Evolutionary conservation across 495 filamentous ascomycete genomes (phyloP).

Genomic region (Aspergillus incahuasiensis): DNA sequence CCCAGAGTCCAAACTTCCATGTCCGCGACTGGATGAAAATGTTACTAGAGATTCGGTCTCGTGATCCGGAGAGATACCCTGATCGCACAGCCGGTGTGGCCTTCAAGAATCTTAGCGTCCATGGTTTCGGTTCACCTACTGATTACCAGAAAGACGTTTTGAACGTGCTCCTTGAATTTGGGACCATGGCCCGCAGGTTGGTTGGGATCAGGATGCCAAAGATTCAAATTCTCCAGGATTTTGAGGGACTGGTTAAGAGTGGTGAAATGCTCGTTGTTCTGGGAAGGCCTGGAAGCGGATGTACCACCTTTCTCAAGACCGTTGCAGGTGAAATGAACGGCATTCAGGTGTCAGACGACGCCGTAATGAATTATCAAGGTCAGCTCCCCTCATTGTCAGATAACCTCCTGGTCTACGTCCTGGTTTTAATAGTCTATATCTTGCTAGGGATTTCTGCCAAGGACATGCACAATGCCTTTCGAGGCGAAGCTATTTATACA

Average conservation of each 20-base stretch:
- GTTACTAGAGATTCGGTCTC: constrained; percentile 18
- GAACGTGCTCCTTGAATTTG: constrained; percentile 31
- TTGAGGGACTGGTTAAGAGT: constrained; percentile 32
- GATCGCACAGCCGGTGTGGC: constrained; percentile 32
- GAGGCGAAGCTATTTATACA: constrained; percentile 58
- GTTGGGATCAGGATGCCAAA: constrained; percentile 16
- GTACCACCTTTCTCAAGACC: constrained; percentile 38
- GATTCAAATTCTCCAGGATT: constrained; percentile 35
- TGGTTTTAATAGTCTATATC: constrained; percentile 20
- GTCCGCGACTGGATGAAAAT: constrained; percentile 28
- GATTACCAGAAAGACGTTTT: constrained; percentile 49
- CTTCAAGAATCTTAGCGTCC: constrained; percentile 48
- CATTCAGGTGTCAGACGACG: constrained; percentile 30
- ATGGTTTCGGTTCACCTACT: constrained; percentile 46
- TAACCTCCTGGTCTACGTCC: constrained; percentile 9
- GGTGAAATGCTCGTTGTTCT: constrained; percentile 36
- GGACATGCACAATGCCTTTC: constrained; percentile 57
- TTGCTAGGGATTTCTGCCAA: constrained; percentile 55
- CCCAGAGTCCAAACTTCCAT: constrained; percentile 25
- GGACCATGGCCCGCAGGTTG: constrained; percentile 34
- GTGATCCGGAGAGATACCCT: constrained; percentile 22
- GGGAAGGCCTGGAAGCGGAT: constrained; percentile 37
- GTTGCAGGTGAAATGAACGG: constrained; percentile 34
- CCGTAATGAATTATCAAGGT: constrained; percentile 46
- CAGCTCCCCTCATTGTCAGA: background rate